Evolutionary conservation across 352 stramenopile genomes (phyloP).

Genomic region (Globisporangium emineosum): DNA sequence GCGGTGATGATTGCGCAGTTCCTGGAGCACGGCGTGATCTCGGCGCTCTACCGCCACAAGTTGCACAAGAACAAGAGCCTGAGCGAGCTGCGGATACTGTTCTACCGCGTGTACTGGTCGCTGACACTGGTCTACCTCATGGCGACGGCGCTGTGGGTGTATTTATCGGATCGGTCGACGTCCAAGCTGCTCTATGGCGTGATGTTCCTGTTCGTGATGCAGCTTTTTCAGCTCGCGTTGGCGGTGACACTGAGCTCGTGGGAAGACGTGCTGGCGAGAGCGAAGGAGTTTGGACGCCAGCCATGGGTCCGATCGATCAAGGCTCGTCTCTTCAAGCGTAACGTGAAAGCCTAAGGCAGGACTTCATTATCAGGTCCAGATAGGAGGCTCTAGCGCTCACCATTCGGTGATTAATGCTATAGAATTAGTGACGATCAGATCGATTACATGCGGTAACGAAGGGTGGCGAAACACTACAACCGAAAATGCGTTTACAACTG

Average conservation of each 20-base stretch:
- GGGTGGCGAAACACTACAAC: background rate
- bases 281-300: constrained; percentile 22
- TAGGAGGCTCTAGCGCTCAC: background rate
- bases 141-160: constrained; percentile 48
- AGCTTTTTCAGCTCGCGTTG: constrained; percentile 51
- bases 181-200: constrained; percentile 47
- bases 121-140: constrained; percentile 38
- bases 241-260: constrained; percentile 59
- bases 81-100: constrained; percentile 35
- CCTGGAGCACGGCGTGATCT: constrained; percentile 56
- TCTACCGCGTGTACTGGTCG: constrained; percentile 74
- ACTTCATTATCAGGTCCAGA: background rate
- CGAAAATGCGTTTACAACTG: background rate
- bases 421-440: background rate
- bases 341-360: background rate
- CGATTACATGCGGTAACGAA: background rate
- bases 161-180: constrained; percentile 48
- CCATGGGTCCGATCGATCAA: constrained; percentile 9
- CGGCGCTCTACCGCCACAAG: constrained; percentile 47
- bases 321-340: background rate
- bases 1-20: constrained; percentile 64
- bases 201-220: constrained; percentile 46
- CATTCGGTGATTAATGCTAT: background rate
- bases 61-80: constrained; percentile 36
- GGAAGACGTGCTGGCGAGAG: constrained; percentile 40